These are phyloP conservation scores for Pyricularia sp. DNA, from an alignment of 2,329 filamentous ascomycete species.

Conservation along the genomic window DNA sequence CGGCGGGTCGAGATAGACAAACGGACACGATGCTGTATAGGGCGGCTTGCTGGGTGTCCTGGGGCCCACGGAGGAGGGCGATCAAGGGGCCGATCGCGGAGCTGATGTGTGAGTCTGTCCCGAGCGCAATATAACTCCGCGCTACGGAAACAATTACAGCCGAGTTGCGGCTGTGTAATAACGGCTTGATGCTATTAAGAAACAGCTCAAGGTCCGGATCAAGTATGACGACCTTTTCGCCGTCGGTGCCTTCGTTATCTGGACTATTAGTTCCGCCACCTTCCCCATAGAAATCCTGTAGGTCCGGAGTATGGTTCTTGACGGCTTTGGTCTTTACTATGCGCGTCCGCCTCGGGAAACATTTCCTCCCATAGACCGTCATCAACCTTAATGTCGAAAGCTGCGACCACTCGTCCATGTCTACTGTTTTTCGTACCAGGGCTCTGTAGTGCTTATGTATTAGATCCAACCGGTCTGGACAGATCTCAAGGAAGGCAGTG, in stretches of 20 bases:
- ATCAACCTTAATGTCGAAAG: conserved; percentile 73
- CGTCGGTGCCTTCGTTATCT: conserved; percentile 22
- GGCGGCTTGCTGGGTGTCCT: conserved; percentile 82
- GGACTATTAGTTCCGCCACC: conserved; percentile 27
- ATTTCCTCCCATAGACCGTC: conserved; percentile 75
- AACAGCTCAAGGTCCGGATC: conserved; percentile 79
- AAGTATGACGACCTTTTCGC: conserved; percentile 50
- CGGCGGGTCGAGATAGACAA: conserved; percentile 61
- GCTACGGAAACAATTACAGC: conserved; percentile 85
- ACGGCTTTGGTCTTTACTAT: conserved; percentile 24
- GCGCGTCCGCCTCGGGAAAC: conserved; percentile 66
- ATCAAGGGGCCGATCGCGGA: conserved; percentile 74
- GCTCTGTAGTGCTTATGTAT: conserved; percentile 84
- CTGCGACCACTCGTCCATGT: conserved; percentile 99
- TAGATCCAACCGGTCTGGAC: conserved; percentile 77
- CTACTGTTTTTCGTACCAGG: conserved; percentile 81
- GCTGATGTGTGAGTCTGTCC: conserved; percentile 66
- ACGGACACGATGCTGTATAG: conserved; percentile 95
- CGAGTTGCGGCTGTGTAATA: conserved; percentile 87
- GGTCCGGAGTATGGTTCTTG: conserved; percentile 27
- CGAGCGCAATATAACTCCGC: conserved; percentile 76
- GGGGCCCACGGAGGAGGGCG: conserved; percentile 72
- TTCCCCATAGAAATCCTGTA: conserved; percentile 77
- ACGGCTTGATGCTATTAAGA: conserved; percentile 68
- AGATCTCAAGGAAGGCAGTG: conserved; percentile 79